phyloP scores from a whole-genome alignment of 192 early-diverging fungal genomes.

The Thamnidium elegans region DNA sequence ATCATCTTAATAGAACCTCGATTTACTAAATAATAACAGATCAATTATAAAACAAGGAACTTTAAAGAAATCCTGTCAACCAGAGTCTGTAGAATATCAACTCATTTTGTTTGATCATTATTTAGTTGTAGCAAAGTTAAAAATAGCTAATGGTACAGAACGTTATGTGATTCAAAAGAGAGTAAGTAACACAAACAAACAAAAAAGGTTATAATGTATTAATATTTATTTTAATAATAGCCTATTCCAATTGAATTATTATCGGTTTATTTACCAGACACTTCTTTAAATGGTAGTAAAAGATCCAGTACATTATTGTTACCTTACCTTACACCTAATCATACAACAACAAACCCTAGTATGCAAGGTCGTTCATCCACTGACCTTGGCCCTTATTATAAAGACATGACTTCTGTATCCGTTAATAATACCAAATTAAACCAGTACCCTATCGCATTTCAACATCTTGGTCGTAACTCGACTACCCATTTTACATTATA shows the following conservation, averaged over 20 bases:
- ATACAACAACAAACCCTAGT: slow-evolving; percentile 4
- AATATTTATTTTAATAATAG: slow-evolving; percentile 33
- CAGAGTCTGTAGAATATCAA: slow-evolving; percentile 64
- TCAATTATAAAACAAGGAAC: slow-evolving; percentile 76
- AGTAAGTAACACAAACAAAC: slow-evolving; percentile 26
- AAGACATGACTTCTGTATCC: background rate
- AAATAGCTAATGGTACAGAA: slow-evolving; percentile 47
- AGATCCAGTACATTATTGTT: slow-evolving; percentile 23
- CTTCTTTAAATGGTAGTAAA: background rate
- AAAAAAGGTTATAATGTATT: background rate
- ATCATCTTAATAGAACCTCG: slow-evolving; percentile 60
- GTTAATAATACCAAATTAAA: slow-evolving; percentile 31
- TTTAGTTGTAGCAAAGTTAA: slow-evolving; percentile 67
- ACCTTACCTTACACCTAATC: slow-evolving; percentile 16
- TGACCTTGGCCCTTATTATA: background rate
- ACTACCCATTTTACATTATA: slow-evolving; percentile 59
- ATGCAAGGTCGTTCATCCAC: slow-evolving; percentile 40
- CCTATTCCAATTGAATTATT: slow-evolving; percentile 81
- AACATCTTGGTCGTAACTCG: slow-evolving; percentile 69
- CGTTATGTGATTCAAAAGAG: slow-evolving; percentile 60
- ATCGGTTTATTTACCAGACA: slow-evolving; percentile 39
- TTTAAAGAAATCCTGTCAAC: slow-evolving; percentile 56
- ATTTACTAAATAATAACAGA: slow-evolving; percentile 69
- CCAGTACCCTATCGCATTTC: slow-evolving; percentile 71
- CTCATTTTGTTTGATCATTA: slow-evolving; percentile 91